Evolutionary conservation across 129 eudicot genomes (phyloP).

Genomic region (Ambrosia artemisiifolia): DNA sequence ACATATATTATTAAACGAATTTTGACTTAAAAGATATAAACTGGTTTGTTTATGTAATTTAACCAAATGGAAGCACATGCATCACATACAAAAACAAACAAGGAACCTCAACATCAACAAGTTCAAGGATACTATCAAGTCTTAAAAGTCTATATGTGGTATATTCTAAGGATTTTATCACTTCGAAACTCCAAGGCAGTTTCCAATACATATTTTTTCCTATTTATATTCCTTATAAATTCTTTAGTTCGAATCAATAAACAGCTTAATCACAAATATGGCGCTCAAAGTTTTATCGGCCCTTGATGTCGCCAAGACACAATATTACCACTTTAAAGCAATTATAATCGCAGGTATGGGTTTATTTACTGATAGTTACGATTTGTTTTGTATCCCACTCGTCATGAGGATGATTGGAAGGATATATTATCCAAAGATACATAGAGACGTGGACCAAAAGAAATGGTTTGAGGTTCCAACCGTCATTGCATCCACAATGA

Average conservation of each 20-base stretch:
- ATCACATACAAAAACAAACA: slow-evolving; percentile 11
- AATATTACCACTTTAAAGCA: slow-evolving; percentile 56
- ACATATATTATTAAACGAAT: no score
- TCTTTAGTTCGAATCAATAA: not conserved
- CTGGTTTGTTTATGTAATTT: not conserved
- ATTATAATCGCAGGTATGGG: slow-evolving; percentile 60
- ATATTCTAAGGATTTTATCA: slow-evolving; percentile 23
- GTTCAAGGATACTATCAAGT: not conserved
- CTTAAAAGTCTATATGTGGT: slow-evolving; percentile 7
- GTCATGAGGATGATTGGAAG: slow-evolving; percentile 40
- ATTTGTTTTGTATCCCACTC: slow-evolving; percentile 48
- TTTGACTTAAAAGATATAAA: not conserved
- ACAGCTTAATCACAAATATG: not conserved
- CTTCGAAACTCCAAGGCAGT: slow-evolving; percentile 23
- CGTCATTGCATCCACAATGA: slow-evolving; percentile 23
- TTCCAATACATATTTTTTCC: not conserved
- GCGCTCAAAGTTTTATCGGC: slow-evolving; percentile 42
- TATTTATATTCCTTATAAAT: slow-evolving; percentile 1
- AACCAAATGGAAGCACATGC: slow-evolving; percentile 4
- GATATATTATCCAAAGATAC: slow-evolving; percentile 28
- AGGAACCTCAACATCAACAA: not conserved
- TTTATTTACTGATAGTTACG: slow-evolving; percentile 50
- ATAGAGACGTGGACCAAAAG: not conserved
- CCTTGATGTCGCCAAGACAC: slow-evolving; percentile 42
- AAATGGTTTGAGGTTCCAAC: slow-evolving; percentile 23